Conservation (phyloP, 305 asterid species). For the Fraxinus nigra region DNA sequence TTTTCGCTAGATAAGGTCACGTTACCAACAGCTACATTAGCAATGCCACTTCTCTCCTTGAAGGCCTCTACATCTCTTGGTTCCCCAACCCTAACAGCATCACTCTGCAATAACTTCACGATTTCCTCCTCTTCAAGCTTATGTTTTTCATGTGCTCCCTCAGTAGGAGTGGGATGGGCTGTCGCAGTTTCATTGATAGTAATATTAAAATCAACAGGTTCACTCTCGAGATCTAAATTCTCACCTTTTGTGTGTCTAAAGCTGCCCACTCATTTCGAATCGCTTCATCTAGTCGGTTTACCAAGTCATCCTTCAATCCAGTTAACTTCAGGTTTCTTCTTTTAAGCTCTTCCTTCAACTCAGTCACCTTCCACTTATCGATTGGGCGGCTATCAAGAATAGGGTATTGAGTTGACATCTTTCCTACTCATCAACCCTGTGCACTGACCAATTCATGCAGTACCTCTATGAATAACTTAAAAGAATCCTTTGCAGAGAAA, state of each 20-base stretch:
- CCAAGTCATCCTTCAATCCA: conserved; percentile 78
- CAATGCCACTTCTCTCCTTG: neutral
- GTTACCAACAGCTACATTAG: neutral
- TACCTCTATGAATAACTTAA: neutral
- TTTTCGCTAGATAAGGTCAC: neutral
- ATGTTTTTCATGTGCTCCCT: neutral
- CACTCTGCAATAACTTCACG: neutral
- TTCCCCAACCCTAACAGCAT: neutral
- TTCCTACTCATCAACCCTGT: neutral
- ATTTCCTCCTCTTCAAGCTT: conserved; percentile 2
- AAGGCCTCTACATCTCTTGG: neutral
- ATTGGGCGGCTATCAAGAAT: conserved; percentile 58
- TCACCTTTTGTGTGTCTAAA: neutral
- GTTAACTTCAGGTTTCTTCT: conserved; percentile 57
- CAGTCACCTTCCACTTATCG: conserved; percentile 89
- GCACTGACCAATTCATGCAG: neutral
- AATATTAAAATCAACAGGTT: conserved; percentile 22
- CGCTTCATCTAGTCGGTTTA: conserved; percentile 74
- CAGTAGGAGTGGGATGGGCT: conserved; percentile 1
- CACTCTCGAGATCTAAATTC: conserved; percentile 24
- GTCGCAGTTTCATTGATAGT: neutral
- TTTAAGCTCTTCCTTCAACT: conserved; percentile 88
- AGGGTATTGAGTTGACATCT: conserved; percentile 75
- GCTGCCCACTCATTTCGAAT: conserved; percentile 43
- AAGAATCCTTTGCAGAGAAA: neutral